Evolutionary conservation across 192 early-diverging fungal genomes (phyloP), one percentile per base, ranked within the genome.

Genomic region (Podila horticola): DNA sequence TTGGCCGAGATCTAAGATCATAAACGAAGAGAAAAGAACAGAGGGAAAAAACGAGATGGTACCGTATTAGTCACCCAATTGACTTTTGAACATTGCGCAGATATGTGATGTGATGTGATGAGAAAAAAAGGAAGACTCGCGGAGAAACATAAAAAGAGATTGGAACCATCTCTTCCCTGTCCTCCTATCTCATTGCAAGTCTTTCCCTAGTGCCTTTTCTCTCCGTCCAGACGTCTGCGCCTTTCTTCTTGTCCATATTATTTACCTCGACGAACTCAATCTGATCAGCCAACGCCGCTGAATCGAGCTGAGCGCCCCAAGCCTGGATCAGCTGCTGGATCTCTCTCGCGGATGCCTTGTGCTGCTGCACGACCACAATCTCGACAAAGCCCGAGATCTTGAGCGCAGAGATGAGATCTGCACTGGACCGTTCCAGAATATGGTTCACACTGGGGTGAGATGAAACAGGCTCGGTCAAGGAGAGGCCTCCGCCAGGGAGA

Each of bases 301-400:
- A 86, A 49, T 87, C 84, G 1, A 77, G 83, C 31, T 84, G 73
- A 17, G 89, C 66, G 24, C 83, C 86, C 94, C 94, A 95, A 51
- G 84, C 87, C 11, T 83, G 58, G 45, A 92, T 86, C 30, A 88
- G 83, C 57, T 59, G 71, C 15, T 61, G 59, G 9, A 93, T 81
- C 63, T 74, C 79, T 30, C 82, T 71, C 9, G 87, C 86, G 0
- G 87, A 66, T 0, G 93, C 86, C 34, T 83, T 61, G 12, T 72
- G 66, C 17, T 73, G 52, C 9, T 60, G 36, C 9, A 69, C 79
- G 28, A 91, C 67, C 29, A 82, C 69, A 11, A 89, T 71, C 67
- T 95, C 92, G 28, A 97, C 88, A 77, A 97, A 97, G 12, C 97
- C 97, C 58, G 94, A 90, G 72, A 97, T 89, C 74, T 91, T 92